Percentiles rank a stretch among this genome's conserved stretches.
phyloP scores from a whole-genome alignment of 768 basidiomycete species.

The Bullera alba region DNA sequence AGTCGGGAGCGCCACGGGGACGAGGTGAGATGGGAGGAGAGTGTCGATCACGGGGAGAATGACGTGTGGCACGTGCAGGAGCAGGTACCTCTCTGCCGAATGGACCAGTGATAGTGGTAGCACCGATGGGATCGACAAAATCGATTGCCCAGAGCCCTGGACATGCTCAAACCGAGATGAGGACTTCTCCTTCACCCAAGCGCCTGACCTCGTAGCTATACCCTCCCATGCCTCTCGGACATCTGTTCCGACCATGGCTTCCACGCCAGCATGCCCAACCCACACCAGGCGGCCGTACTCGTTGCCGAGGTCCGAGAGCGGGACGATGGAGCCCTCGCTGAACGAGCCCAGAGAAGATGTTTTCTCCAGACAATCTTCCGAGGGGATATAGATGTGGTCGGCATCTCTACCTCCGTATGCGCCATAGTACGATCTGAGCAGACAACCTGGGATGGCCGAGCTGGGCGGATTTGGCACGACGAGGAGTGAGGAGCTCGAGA shows the following conservation, averaged over 20 bases:
- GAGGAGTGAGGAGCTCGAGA: too few species aligned
- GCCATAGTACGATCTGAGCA: constrained; percentile 18
- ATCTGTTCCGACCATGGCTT: not conserved
- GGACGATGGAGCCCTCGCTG: not conserved
- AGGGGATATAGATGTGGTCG: constrained; percentile 25
- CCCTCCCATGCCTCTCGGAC: not conserved
- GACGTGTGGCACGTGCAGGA: constrained; percentile 33
- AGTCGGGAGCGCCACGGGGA: constrained; percentile 58
- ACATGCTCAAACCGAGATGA: not conserved
- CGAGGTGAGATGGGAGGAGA: constrained; percentile 67
- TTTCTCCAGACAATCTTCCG: constrained; percentile 12
- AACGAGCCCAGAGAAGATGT: not conserved
- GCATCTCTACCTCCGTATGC: constrained; percentile 13
- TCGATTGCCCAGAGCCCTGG: not conserved
- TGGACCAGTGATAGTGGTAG: constrained; percentile 16
- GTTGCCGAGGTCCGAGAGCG: not conserved
- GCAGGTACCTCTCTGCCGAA: constrained; percentile 21
- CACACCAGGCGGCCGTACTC: not conserved
- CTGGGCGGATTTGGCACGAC: not conserved
- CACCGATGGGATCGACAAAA: constrained; percentile 1
- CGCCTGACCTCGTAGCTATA: not conserved
- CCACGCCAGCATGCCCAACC: not conserved
- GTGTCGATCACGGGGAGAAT: constrained; percentile 51
- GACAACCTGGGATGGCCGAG: not conserved
- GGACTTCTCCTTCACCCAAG: not conserved